Evolutionary conservation across 169 alveolate species (phyloP).

Genomic region (Amoebophrya sp.): DNA sequence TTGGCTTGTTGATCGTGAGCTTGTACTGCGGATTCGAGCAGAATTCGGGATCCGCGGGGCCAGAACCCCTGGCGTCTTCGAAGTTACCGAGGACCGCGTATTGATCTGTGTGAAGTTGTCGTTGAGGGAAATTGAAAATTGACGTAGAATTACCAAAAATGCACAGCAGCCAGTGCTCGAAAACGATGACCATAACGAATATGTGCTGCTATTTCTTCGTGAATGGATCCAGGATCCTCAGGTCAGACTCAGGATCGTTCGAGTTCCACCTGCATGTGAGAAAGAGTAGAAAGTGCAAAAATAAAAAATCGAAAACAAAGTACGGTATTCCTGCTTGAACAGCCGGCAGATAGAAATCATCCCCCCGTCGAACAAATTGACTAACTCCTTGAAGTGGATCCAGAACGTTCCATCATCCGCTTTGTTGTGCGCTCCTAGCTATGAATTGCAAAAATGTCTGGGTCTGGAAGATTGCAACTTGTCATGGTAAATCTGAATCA

Average conservation of each 20-base stretch:
- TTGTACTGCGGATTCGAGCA: neutral
- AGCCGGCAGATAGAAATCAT: neutral
- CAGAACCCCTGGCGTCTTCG: neutral
- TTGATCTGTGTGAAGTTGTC: neutral
- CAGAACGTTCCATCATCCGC: neutral
- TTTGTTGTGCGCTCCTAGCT: neutral
- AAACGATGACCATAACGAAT: too few species aligned
- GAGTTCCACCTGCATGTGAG: too few species aligned
- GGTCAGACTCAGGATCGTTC: too few species aligned
- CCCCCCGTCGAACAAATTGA: neutral
- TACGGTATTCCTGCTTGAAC: neutral
- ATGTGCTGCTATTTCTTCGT: too few species aligned
- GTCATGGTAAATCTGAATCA: too few species aligned
- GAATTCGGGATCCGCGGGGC: neutral
- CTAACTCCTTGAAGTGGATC: neutral
- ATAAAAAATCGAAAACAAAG: too few species aligned
- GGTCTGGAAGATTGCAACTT: too few species aligned
- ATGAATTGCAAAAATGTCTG: too few species aligned
- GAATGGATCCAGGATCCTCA: too few species aligned
- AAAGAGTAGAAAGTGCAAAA: too few species aligned
- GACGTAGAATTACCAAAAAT: too few species aligned
- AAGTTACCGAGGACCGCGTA: neutral
- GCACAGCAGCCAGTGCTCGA: too few species aligned
- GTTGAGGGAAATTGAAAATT: neutral
- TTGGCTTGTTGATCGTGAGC: neutral